Evolutionary conservation across 768 basidiomycete species (phyloP).

Genomic region (Astraeus odoratus): DNA sequence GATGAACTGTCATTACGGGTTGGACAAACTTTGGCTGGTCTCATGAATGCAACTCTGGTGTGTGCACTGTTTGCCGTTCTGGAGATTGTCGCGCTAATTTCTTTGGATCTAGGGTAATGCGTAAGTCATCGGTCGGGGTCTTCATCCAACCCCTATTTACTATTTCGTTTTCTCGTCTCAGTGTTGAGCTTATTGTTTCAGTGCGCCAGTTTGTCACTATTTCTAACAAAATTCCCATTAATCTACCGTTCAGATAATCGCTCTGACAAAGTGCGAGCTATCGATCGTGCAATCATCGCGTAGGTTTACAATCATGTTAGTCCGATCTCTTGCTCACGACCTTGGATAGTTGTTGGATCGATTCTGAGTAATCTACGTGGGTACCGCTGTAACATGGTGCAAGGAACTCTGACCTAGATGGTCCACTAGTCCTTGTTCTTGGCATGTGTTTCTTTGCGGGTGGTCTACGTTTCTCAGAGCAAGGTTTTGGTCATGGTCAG

Average conservation of each 20-base stretch:
- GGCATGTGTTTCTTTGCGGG: slow-evolving; percentile 86
- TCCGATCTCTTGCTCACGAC: slow-evolving; percentile 2
- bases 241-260: slow-evolving; percentile 51
- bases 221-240: not conserved
- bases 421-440: slow-evolving; percentile 61
- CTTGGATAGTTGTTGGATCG: slow-evolving; percentile 60
- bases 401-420: not conserved
- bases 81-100: not conserved
- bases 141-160: not conserved
- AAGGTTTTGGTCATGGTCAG: slow-evolving; percentile 65
- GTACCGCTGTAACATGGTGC: slow-evolving; percentile 12
- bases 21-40: slow-evolving; percentile 76
- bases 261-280: slow-evolving; percentile 75
- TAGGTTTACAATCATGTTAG: slow-evolving; percentile 30
- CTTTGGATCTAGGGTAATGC: slow-evolving; percentile 21
- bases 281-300: slow-evolving; percentile 75
- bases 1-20: slow-evolving; percentile 79
- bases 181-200: slow-evolving; percentile 62
- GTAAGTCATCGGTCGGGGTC: slow-evolving; percentile 11
- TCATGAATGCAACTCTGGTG: slow-evolving; percentile 81
- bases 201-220: slow-evolving; percentile 35
- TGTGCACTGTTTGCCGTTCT: slow-evolving; percentile 12
- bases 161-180: slow-evolving; percentile 8
- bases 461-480: slow-evolving; percentile 68
- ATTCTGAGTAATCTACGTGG: slow-evolving; percentile 71